These are phyloP conservation scores for Pilatotrama ljubarskyi DNA, from an alignment of 768 basidiomycete genomes.

Conservation along the genomic window DNA sequence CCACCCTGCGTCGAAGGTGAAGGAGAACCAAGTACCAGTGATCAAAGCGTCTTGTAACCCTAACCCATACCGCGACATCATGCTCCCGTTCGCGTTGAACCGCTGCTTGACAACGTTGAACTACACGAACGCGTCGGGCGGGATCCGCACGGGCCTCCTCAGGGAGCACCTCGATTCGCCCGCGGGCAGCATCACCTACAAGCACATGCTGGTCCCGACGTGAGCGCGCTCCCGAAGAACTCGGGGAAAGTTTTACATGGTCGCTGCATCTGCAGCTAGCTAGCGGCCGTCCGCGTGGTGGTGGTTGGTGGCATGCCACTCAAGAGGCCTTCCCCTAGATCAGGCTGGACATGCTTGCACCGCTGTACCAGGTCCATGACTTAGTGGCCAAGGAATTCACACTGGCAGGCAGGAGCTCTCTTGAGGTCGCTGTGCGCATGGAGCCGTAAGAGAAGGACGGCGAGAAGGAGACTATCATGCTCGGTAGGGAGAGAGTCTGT, in stretches of 20 bases:
- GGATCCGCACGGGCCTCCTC: constrained; percentile 69
- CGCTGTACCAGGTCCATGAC: constrained; percentile 54
- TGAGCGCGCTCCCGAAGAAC: constrained; percentile 56
- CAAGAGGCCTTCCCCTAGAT: too few relatives aligned
- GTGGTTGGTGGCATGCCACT: neutral
- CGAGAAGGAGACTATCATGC: constrained; percentile 59
- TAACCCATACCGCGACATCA: constrained; percentile 68
- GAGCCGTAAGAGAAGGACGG: constrained; percentile 55
- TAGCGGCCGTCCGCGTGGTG: constrained; percentile 33
- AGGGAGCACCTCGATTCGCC: constrained; percentile 83
- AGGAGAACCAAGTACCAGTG: too few relatives aligned
- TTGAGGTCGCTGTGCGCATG: constrained; percentile 87
- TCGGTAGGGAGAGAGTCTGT: constrained; percentile 45
- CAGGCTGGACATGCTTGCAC: constrained; percentile 68
- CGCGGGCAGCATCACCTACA: constrained; percentile 84
- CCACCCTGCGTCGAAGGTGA: too few relatives aligned
- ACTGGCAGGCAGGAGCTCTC: constrained; percentile 73
- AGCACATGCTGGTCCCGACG: constrained; percentile 70
- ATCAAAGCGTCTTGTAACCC: too few relatives aligned
- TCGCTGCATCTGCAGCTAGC: constrained; percentile 83
- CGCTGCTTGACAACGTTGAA: constrained; percentile 63
- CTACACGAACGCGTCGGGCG: constrained; percentile 70
- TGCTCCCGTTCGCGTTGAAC: constrained; percentile 63
- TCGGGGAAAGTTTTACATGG: constrained; percentile 79
- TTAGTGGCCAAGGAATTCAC: constrained; percentile 84